Evolutionary conservation across 345 rosid species (phyloP).

Genomic region (Corchorus capsularis): DNA sequence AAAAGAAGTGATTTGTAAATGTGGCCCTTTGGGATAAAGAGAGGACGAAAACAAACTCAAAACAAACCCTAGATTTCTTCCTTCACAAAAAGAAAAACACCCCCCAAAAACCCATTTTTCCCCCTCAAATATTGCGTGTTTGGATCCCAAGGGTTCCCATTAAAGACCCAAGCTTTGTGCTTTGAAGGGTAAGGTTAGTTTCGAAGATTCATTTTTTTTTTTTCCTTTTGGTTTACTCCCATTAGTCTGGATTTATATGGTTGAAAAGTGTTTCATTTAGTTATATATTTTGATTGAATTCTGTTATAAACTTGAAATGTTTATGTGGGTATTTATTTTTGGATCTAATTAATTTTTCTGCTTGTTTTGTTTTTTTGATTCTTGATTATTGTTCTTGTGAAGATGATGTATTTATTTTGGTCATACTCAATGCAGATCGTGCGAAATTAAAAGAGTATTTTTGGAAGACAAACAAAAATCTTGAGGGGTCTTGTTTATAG

Average conservation of each 20-base stretch:
- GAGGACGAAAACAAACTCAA: conserved; percentile 23
- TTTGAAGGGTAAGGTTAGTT: conserved; percentile 33
- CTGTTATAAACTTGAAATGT: neutral
- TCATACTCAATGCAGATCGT: conserved; percentile 46
- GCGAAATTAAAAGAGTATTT: conserved; percentile 21
- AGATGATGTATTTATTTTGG: conserved; percentile 26
- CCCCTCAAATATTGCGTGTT: neutral
- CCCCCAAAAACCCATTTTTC: neutral
- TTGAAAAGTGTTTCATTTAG: neutral
- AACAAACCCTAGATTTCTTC: conserved; percentile 54
- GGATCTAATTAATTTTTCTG: conserved; percentile 28
- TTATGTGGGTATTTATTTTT: conserved; percentile 2
- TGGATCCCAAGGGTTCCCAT: conserved; percentile 31
- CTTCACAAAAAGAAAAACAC: conserved; percentile 5
- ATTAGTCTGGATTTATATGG: neutral
- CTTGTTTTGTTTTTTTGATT: conserved; percentile 18
- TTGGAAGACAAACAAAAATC: conserved; percentile 8
- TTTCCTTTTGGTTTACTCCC: neutral
- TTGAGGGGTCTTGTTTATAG: conserved; percentile 22
- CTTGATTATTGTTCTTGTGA: conserved; percentile 12
- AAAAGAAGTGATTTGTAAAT: conserved; percentile 19
- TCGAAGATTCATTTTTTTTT: neutral
- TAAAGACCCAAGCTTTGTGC: conserved; percentile 17
- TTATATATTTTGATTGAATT: conserved; percentile 1
- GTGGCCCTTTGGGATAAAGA: conserved; percentile 30